Base-by-base conservation (phyloP, 768 basidiomycete species). In the Scleroderma citrinum region DNA sequence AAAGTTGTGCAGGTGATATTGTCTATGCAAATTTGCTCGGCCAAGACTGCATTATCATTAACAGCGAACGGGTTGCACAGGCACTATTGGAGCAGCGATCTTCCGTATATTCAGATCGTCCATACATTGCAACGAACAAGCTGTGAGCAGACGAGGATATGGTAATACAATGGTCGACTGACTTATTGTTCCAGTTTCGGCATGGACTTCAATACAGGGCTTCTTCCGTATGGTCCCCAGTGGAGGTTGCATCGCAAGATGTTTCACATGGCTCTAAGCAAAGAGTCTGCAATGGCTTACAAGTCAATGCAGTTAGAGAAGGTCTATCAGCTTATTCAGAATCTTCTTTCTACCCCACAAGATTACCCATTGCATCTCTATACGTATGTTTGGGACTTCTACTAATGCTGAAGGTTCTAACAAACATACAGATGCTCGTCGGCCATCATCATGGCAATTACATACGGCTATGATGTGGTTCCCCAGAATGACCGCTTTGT, bases 221-320 rank as follows among this genome's bases (percentile, higher is more conserved):
- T 67, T 35, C 48, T 70, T 31, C 57, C 56, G 11, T 67, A 69
- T n/a, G 64, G 69, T 19, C 41, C 50, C 39, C 17, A 21, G 23
- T 69, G 65, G 69, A 55, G 57, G 29, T 53, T 51, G 5, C 69
- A 70, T 29, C 65, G 68, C 20, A 67, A 55, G 39, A 29, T 66
- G 47, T 59, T 47, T 44, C 58, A 59, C 14, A 3, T 21, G 16
- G 41, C 45, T 3, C 42, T 70, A 40, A 60, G 48, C 54, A 59
- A 55, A 46, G 47, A 56, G 4, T 31, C 45, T 2, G 29, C 23
- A 2, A 29, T 2, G 32, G 46, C 40, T 16, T 68, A 59, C 42
- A 46, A 46, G 30, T 38, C 56, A 10, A 8, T 58, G 2, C 51
- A 56, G 5, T 17, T 64, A 19, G 19, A 17, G 40, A 59, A 62